phyloP scores from a whole-genome alignment of 345 rosid genomes.

The Ceriops zippeliana region DNA sequence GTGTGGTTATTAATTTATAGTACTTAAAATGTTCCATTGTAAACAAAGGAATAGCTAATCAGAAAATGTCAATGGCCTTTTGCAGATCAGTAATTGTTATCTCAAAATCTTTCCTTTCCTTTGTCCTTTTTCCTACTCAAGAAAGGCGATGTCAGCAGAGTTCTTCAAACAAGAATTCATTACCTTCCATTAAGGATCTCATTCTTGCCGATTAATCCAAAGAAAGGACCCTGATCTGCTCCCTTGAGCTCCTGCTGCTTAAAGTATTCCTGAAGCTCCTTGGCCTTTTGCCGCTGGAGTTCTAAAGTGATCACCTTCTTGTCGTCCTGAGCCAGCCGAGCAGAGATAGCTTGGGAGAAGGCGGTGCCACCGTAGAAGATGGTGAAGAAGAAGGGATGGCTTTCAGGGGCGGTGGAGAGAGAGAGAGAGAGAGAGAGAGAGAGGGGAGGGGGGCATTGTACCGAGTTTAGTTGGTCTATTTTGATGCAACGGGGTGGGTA shows the following conservation, averaged over 20 bases:
- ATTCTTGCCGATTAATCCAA: slow-evolving; percentile 80
- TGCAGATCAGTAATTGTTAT: no score
- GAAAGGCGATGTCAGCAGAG: no score
- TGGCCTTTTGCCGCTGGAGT: slow-evolving; percentile 88
- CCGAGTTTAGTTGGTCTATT: no score
- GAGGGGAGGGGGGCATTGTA: no score
- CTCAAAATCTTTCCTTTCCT: no score
- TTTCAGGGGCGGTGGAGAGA: slow-evolving; percentile 43
- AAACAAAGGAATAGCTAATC: no score
- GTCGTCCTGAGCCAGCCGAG: slow-evolving; percentile 24
- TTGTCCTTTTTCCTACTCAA: no score
- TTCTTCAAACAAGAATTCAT: neutral
- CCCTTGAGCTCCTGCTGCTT: slow-evolving; percentile 85
- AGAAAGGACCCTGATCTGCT: slow-evolving; percentile 82
- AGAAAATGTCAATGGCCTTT: no score
- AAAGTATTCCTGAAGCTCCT: slow-evolving; percentile 82
- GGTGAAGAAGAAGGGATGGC: slow-evolving; percentile 38
- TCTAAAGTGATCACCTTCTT: slow-evolving; percentile 55
- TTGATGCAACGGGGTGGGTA: no score
- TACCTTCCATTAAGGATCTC: slow-evolving; percentile 95
- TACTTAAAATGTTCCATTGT: no score
- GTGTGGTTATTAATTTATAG: no score
- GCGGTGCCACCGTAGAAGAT: slow-evolving; percentile 19
- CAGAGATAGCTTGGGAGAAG: slow-evolving; percentile 23
- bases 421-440: neutral